Evolutionary conservation across 129 eudicot genomes (phyloP), one percentile per base, ranked within the genome.

Genomic region (Cynara cardunculus): DNA sequence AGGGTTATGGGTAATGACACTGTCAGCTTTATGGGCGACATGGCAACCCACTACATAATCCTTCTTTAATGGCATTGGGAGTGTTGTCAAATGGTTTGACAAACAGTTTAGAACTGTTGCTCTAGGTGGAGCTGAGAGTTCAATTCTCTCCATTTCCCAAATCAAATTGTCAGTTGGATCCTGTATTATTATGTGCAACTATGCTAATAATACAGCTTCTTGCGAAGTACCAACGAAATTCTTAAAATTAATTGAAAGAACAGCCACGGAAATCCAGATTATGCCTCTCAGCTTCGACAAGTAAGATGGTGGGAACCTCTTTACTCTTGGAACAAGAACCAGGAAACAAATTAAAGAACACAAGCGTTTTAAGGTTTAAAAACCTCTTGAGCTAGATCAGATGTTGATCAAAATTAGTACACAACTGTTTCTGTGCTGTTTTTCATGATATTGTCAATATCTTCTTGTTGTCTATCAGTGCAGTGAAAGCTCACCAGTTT

Each of bases 61-160:
- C 87, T 85, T 74, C 79, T 82, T 85, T 76, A 70, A 80, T 79
- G 24, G 80, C 81, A 80, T 68, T 87, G 98, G 98, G 92, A 89
- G 98, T 94, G 98, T 94, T 94, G 98, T 94, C 98, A 92, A 89
- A 86, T 82, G 98, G 96, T 92, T 85, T 94, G 98, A 94, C 98
- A 90, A 92, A 84, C 98, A 90, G 98, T 91, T 87, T 79, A 77
- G 83, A 85, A 89, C 98, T 94, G 98, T 94, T 89, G 97, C 98
- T 94, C 95, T 71, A 81, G 30, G 73, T 74, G 88, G 95, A 94
- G 97, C 96, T 92, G 97, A 94, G 98, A 94, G 98, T 94, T 94
- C 98, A 90, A 94, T 87, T 92, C 98, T 92, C 98, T 94, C 98
- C 98, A 94, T 92, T 90, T 94, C 98, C 98, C 97, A 83, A 82